Base-by-base conservation (phyloP, 495 filamentous ascomycete genomes). In the Hypoxylon intermedium region DNA sequence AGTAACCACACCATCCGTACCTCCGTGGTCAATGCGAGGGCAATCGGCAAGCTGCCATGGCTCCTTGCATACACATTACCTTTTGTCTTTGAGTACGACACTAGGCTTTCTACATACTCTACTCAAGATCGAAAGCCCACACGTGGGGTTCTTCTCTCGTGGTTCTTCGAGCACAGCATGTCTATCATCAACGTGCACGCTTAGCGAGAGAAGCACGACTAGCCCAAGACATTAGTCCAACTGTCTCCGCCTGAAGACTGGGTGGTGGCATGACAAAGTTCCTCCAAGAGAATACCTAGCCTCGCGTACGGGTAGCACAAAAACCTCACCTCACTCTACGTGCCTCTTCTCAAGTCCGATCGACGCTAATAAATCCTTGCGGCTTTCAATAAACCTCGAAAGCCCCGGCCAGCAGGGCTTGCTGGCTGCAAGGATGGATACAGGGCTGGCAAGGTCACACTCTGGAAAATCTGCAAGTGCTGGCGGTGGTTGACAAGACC, bases 371-470 rank as follows among this genome's bases (percentile, higher is more conserved):
- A 58, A 50, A 62, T 46, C 58, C 63, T 60, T 61, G 63, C 58
- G 63, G 63, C 62, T 59, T 67, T 67, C 63, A 67, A 67, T 67
- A 67, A 65, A 62, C 47, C 15, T 54, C 43, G 43, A 53, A 12
- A 28, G 52, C 57, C 63, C 63, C 48, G 34, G 58, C 43, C 44
- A 21, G 40, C 63, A 62, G 63, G 63, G 58, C 63, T 67, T 62
- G 63, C 58, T 58, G 7, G 58, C 40, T 37, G 47, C 63, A 61
- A 56, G 63, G 58, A 58, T 63, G 47, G 43, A 54, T 58, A 67
- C 67, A 70, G 60, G 67, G 67, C 67, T 67, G 63, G 63, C 65
- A 68, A 54, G 59, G 65, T 68, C 57, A 57, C 58, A 56, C 49
- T 43, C 28, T 45, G 62, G 50, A 65, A 58, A 53, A 68, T 65